Conservation (phyloP, 352 stramenopile genomes). For the Thalassiosira oceanica region DNA sequence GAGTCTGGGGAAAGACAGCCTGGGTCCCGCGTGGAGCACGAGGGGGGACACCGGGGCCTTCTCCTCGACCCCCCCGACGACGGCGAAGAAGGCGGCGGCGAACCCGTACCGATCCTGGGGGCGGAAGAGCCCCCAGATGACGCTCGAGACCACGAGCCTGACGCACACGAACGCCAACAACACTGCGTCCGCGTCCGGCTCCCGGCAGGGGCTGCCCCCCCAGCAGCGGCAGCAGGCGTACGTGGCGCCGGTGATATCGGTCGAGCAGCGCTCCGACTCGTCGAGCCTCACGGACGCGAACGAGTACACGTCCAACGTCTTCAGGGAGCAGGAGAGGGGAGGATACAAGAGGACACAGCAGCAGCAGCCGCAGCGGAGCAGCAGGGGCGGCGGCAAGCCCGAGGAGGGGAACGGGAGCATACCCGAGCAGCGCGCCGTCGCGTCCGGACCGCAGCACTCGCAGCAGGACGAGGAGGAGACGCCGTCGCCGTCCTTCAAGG, state of each 20-base stretch:
- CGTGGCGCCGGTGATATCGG: slow-evolving; percentile 31
- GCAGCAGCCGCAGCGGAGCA: slow-evolving; percentile 9
- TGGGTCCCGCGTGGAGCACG: no score
- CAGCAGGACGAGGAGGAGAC: slow-evolving; percentile 3
- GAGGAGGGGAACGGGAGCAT: neutral
- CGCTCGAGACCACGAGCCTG: slow-evolving; percentile 14
- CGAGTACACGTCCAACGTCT: slow-evolving; percentile 24
- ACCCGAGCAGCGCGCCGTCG: neutral
- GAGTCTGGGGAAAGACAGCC: neutral
- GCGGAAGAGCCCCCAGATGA: no score
- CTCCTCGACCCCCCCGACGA: neutral
- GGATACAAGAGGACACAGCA: slow-evolving; percentile 45
- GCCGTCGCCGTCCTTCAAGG: slow-evolving; percentile 11
- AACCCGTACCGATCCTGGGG: slow-evolving; percentile 8
- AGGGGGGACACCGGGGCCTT: no score
- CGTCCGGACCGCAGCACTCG: neutral
- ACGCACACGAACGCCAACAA: slow-evolving; percentile 9
- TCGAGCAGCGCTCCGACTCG: slow-evolving; percentile 43
- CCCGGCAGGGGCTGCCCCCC: no score
- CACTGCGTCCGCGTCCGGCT: neutral
- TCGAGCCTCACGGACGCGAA: slow-evolving; percentile 29
- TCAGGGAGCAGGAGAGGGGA: slow-evolving; percentile 32
- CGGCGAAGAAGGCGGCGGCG: neutral
- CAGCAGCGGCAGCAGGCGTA: neutral
- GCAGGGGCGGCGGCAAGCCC: neutral